Evolutionary conservation across 139 green algal species (phyloP).

Genomic region (Spirogloea muscicola): DNA sequence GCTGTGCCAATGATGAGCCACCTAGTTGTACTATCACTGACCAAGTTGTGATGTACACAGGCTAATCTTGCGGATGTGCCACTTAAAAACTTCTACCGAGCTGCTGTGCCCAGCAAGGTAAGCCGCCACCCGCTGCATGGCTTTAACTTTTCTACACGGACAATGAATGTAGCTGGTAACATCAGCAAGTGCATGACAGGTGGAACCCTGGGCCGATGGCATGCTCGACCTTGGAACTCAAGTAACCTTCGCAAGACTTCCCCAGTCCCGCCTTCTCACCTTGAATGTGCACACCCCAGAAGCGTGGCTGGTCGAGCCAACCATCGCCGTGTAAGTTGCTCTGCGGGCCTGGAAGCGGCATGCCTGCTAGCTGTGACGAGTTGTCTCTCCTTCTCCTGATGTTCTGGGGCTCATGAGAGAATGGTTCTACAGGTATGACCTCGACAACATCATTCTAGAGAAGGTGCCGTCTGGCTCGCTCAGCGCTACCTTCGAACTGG

Average conservation of each 20-base stretch:
- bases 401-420: too few relatives aligned
- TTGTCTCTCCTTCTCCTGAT: too few relatives aligned
- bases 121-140: neutral
- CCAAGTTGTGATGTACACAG: too few relatives aligned
- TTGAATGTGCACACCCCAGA: constrained; percentile 89
- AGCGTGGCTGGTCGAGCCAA: constrained; percentile 83
- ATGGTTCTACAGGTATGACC: constrained; percentile 58
- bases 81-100: constrained; percentile 87
- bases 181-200: too few relatives aligned
- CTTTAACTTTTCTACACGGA: too few relatives aligned
- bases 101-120: constrained; percentile 42
- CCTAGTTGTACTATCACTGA: too few relatives aligned
- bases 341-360: too few relatives aligned
- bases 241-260: constrained; percentile 41
- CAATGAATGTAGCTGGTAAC: too few relatives aligned
- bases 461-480: constrained; percentile 57
- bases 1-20: too few relatives aligned
- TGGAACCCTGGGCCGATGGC: too few relatives aligned
- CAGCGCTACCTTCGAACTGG: constrained; percentile 80
- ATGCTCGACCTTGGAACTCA: too few relatives aligned
- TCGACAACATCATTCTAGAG: constrained; percentile 88
- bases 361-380: too few relatives aligned
- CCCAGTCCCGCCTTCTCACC: constrained; percentile 68
- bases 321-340: constrained; percentile 47
- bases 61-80: constrained; percentile 71